Evolutionary conservation across 768 basidiomycete species (phyloP), one percentile per base, ranked within the genome.

Genomic region (Russula foetens): DNA sequence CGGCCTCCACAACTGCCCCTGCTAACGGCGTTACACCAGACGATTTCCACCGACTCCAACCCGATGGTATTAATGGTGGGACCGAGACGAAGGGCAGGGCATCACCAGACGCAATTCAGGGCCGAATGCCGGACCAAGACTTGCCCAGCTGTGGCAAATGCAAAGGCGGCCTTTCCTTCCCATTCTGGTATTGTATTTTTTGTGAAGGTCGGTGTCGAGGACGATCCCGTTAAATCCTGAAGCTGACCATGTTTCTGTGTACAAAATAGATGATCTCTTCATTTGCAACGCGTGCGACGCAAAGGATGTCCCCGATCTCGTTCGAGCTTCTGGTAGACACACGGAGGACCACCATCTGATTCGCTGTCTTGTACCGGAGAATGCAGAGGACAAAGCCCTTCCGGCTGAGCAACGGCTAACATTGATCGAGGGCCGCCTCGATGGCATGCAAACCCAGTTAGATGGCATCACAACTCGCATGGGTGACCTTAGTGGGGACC

Each of bases 131-230:
- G n/a, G 31, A 63, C 65, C 19, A 62, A 63, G 55, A 63, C 60
- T 39, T 66, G 65, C 45, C 67, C 55, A 3, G 55, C 59, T 31
- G 71, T 69, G 5, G 64, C 60, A 45, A 67, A 48, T 45, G 71
- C 69, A 23, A 60, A 67, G 38, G 57, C 65, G 29, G 35, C 23
- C 35, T 19, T 49, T 50, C 41, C 14, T 35, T 56, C 56, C 56
- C 56, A 17, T 56, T 21, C n/a, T 56, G 56, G 56, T 56, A 48
- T 38, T 56, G 56, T 26, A 24, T 49, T 45, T 6, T 28, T 21
- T 56, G 56, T 35, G 24, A 56, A 56, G 56, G 56, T 56, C 26
- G 12, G 56, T 14, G 12, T 24, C 28, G n/a, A 31, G 7, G 29
- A 19, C 7, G 28, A 9, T 7, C 12, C 8, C 28, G 1, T 41